Base-by-base conservation (phyloP, 805 yeast genomes). In the Lachancea dasiensis region DNA sequence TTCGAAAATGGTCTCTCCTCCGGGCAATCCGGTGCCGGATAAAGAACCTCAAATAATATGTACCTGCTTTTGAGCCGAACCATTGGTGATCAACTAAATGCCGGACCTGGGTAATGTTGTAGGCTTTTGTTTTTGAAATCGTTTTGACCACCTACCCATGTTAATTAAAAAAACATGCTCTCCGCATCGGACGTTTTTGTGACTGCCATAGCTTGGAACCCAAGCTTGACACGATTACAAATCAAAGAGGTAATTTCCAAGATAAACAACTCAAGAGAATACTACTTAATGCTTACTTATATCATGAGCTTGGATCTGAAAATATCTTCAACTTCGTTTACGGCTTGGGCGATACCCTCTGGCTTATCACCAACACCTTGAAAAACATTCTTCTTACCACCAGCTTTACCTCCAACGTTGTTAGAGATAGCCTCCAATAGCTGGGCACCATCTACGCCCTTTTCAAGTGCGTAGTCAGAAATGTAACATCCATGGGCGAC, bases 401-500 rank as follows among this genome's bases (percentile, higher is more conserved):
- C 99, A 41, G 95, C 94, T 63, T 83, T 86, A 64, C 99, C 99
- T 48, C 98, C 99, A 51, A 92, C 77, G 52, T 71, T 68, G 25
- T 68, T 64, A 31, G 89, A 69, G 30, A 84, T 97, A 40, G 73
- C 66, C 37, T 71, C 64, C 22, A 94, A 94, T 49, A 87, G 72
- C 20, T 76, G 87, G 41, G 80, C 72, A 37, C 94, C 89, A 47
- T 81, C 73, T 15, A 86, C 70, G 49, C 87, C 87, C 57, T 78
- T 73, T 31, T 69, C 69, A 47, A 81, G 65, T 27, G 87, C 84
- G 28, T 64, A 78, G 45, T 83, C 79, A 2, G 90, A 76, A 35
- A 92, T 70, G 65, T 79, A 92, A 60, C 95, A 87, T 48, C 97
- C 98, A 57, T 92, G 98, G 10, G 97, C 97, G 55, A 90, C 85